These are phyloP conservation scores for Nidularia sp. DNA, from an alignment of 768 basidiomycete genomes.

Conservation along the genomic window DNA sequence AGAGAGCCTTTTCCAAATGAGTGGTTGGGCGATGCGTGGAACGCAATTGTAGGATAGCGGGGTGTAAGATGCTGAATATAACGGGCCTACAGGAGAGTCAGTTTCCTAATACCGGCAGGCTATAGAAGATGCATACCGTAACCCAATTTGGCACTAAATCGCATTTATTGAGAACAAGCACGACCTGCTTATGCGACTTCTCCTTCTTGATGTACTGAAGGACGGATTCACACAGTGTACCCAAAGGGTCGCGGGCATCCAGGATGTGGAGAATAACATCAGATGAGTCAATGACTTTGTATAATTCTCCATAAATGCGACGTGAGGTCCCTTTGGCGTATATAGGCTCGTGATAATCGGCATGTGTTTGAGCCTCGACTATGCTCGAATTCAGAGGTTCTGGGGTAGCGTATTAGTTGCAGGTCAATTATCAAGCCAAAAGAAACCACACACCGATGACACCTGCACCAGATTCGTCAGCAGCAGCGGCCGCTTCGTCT, in stretches of 20 bases:
- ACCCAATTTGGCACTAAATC: slow-evolving; percentile 99
- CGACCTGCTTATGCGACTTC: slow-evolving; percentile 95
- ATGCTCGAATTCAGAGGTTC: slow-evolving; percentile 47
- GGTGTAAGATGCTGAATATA: slow-evolving; percentile 95
- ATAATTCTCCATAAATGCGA: slow-evolving; percentile 95
- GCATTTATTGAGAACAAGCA: slow-evolving; percentile 96
- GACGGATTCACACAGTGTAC: slow-evolving; percentile 92
- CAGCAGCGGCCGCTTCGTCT: slow-evolving; percentile 46
- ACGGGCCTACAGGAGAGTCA: slow-evolving; percentile 58
- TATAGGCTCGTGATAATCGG: slow-evolving; percentile 84
- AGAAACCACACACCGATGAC: slow-evolving; percentile 36
- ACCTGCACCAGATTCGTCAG: slow-evolving; percentile 29
- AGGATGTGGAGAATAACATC: slow-evolving; percentile 94
- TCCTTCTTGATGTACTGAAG: slow-evolving; percentile 93
- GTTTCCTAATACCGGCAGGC: slow-evolving; percentile 1
- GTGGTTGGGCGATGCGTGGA: slow-evolving; percentile 98
- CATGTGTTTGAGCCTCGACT: slow-evolving; percentile 58
- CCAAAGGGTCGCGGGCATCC: slow-evolving; percentile 93
- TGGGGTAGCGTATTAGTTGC: slow-evolving; percentile 9
- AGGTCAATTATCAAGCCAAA: background rate
- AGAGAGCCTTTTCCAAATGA: slow-evolving; percentile 98
- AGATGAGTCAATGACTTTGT: slow-evolving; percentile 99
- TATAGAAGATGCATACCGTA: slow-evolving; percentile 57
- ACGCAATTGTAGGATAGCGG: slow-evolving; percentile 93
- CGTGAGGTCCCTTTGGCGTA: slow-evolving; percentile 94